Percentiles rank a stretch among this genome's conserved stretches.
Evolutionary conservation across 192 early-diverging fungal genomes (phyloP).

Genomic region (Coemansia sp.): DNA sequence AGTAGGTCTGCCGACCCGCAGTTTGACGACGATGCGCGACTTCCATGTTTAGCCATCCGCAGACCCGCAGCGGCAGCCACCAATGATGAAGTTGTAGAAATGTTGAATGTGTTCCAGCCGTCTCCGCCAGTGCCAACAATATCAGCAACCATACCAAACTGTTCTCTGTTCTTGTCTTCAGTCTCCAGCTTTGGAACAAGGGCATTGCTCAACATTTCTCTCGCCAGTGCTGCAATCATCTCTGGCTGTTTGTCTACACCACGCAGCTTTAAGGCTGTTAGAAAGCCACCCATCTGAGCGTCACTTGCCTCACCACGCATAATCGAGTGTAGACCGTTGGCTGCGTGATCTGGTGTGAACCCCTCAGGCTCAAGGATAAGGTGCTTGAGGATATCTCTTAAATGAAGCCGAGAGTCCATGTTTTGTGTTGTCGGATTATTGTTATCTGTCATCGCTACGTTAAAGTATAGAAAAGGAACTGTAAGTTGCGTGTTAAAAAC

Average conservation of each 20-base stretch:
- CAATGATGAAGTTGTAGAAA: slow-evolving; percentile 87
- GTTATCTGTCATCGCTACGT: neutral
- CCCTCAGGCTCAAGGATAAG: slow-evolving; percentile 62
- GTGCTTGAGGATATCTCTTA: slow-evolving; percentile 64
- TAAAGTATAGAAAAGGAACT: neutral
- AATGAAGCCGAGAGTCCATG: slow-evolving; percentile 12
- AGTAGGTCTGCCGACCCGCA: slow-evolving; percentile 94
- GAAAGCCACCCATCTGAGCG: slow-evolving; percentile 87
- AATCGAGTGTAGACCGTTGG: slow-evolving; percentile 64
- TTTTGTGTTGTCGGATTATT: neutral
- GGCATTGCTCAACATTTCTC: slow-evolving; percentile 70
- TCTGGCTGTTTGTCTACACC: slow-evolving; percentile 70
- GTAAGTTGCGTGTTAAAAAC: neutral
- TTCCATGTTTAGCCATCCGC: slow-evolving; percentile 93
- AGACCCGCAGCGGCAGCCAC: slow-evolving; percentile 90
- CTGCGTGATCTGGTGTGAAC: slow-evolving; percentile 62
- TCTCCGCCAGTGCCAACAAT: slow-evolving; percentile 99
- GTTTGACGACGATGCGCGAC: slow-evolving; percentile 84
- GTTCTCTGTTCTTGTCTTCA: slow-evolving; percentile 35
- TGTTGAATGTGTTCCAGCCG: slow-evolving; percentile 96
- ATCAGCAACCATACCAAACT: slow-evolving; percentile 64
- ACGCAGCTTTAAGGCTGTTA: slow-evolving; percentile 71
- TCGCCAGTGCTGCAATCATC: slow-evolving; percentile 77
- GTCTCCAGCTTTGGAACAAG: slow-evolving; percentile 57
- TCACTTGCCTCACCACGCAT: slow-evolving; percentile 76